These are phyloP conservation scores for Geum urbanum DNA, from an alignment of 306 rosid genomes.

Conservation along the genomic window DNA sequence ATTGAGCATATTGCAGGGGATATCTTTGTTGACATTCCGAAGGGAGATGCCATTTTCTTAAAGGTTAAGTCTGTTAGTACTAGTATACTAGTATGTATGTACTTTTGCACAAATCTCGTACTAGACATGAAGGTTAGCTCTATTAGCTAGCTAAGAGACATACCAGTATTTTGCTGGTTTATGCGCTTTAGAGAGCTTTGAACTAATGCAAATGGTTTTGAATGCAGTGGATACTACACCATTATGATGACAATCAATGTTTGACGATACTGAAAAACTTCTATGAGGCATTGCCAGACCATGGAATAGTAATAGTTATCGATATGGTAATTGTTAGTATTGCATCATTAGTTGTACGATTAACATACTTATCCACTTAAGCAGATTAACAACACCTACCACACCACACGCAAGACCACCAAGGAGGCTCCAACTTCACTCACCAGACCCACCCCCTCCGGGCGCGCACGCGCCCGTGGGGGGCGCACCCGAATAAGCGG, in stretches of 20 bases:
- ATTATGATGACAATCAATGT: slow-evolving; percentile 16
- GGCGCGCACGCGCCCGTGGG: too few species aligned
- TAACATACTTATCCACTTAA: too few species aligned
- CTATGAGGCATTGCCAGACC: slow-evolving; percentile 21
- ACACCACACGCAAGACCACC: too few species aligned
- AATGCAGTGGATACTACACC: slow-evolving; percentile 22
- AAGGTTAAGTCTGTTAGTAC: slow-evolving; percentile 15
- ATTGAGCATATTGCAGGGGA: slow-evolving; percentile 27
- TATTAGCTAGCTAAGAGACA: neutral
- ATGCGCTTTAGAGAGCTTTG: neutral
- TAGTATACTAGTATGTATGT: neutral
- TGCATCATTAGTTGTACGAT: too few species aligned
- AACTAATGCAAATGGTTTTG: neutral
- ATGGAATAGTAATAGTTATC: slow-evolving; percentile 26
- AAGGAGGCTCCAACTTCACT: too few species aligned
- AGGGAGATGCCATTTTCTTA: slow-evolving; percentile 32
- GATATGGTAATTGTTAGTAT: too few species aligned
- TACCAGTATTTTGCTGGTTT: neutral
- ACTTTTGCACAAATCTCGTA: neutral
- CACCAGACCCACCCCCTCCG: too few species aligned
- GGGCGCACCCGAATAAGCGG: too few species aligned
- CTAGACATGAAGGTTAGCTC: too few species aligned
- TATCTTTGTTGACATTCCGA: slow-evolving; percentile 26
- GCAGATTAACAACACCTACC: too few species aligned
- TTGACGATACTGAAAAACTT: slow-evolving; percentile 18